A percentile compares a stretch with the other conserved stretches of the same genome.
Conservation (phyloP, 2,329 filamentous ascomycete species). For the Coleophoma eucalyptorum region DNA sequence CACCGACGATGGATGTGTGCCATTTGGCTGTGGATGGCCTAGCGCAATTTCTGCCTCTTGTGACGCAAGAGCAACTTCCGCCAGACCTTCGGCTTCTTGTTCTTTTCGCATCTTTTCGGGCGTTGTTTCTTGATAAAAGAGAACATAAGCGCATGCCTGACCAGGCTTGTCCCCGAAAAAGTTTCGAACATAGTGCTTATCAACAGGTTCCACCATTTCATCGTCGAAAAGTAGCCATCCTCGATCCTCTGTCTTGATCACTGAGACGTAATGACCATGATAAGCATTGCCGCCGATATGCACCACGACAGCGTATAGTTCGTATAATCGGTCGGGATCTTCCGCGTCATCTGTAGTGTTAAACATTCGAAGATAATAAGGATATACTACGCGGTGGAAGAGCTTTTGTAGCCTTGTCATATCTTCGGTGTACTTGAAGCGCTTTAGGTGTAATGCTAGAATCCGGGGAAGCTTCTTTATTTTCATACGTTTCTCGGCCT, state of each 20-base stretch:
- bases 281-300: slow-evolving; percentile 97
- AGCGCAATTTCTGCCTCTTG: slow-evolving; percentile 53
- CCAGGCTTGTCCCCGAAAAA: slow-evolving; percentile 95
- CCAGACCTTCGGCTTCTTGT: slow-evolving; percentile 73
- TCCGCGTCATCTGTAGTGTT: slow-evolving; percentile 96
- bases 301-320: slow-evolving; percentile 94
- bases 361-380: slow-evolving; percentile 93
- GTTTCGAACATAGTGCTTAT: slow-evolving; percentile 92
- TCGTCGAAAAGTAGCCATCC: slow-evolving; percentile 98
- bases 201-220: slow-evolving; percentile 96
- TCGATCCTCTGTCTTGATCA: slow-evolving; percentile 94
- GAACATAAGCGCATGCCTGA: slow-evolving; percentile 89
- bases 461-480: slow-evolving; percentile 93
- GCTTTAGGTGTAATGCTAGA: slow-evolving; percentile 86
- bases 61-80: slow-evolving; percentile 54
- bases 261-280: slow-evolving; percentile 95
- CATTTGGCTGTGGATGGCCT: slow-evolving; percentile 40
- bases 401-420: slow-evolving; percentile 91
- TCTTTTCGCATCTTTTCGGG: slow-evolving; percentile 68
- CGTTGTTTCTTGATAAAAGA: slow-evolving; percentile 94
- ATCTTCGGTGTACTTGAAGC: slow-evolving; percentile 98
- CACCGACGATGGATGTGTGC: slow-evolving; percentile 35
- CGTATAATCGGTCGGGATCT: slow-evolving; percentile 90
- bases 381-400: slow-evolving; percentile 95
- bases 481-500: slow-evolving; percentile 99